phyloP scores from a whole-genome alignment of 495 filamentous ascomycete genomes.

The Hyaloscypha finlandica region DNA sequence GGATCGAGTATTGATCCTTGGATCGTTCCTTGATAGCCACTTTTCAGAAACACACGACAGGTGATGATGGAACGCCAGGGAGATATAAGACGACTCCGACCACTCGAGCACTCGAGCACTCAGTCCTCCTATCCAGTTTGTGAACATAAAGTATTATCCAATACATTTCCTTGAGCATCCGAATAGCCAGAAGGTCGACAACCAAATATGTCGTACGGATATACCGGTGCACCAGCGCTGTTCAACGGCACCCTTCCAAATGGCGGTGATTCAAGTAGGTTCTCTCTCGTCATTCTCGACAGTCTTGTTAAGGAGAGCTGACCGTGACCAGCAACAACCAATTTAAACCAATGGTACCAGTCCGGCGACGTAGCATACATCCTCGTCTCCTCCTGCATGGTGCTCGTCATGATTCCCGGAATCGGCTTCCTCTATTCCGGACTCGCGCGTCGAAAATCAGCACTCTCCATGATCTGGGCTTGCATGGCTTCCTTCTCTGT shows the following conservation, averaged over 20 bases:
- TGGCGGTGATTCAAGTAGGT: conserved; percentile 16
- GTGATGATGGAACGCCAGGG: no score
- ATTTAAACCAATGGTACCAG: conserved; percentile 80
- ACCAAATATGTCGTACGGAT: conserved; percentile 9
- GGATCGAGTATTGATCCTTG: no score
- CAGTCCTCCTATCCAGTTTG: no score
- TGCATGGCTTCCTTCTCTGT: conserved; percentile 90
- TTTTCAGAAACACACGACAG: no score
- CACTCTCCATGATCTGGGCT: conserved; percentile 91
- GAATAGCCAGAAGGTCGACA: no score
- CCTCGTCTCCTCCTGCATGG: conserved; percentile 89
- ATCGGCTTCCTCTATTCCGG: conserved; percentile 87
- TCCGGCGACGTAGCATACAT: conserved; percentile 77
- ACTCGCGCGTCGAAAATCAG: conserved; percentile 94
- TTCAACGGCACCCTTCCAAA: conserved; percentile 20
- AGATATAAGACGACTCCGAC: no score
- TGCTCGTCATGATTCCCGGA: conserved; percentile 83
- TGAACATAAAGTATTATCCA: no score
- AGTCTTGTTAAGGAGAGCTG: no score
- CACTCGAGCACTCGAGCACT: no score
- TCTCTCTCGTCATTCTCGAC: not conserved
- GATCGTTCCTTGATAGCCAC: no score
- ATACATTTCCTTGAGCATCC: no score
- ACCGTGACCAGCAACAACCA: not conserved
- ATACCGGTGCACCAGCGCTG: conserved; percentile 8